A percentile compares a stretch with the other conserved stretches of the same genome.
Conservation (phyloP, 345 rosid species). For the Diplotaxis tenuifolia region DNA sequence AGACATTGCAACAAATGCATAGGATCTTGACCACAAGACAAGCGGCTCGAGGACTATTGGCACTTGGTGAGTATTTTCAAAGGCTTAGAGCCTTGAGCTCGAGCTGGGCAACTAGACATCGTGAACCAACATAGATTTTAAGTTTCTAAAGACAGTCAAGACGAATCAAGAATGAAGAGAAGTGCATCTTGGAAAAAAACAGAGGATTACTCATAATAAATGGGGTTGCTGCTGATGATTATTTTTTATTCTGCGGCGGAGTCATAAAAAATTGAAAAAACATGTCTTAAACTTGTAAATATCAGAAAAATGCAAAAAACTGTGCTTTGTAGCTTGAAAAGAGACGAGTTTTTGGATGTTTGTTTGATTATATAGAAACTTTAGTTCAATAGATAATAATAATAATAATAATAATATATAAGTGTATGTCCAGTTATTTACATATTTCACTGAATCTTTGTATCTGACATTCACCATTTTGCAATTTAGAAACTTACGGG, state of each 20-base stretch:
- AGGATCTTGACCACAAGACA: constrained; percentile 64
- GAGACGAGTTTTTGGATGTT: constrained; percentile 29
- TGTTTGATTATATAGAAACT: constrained; percentile 29
- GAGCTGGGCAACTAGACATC: constrained; percentile 60
- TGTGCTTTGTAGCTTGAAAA: constrained; percentile 11
- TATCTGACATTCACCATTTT: too few relatives aligned
- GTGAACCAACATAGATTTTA: constrained; percentile 47
- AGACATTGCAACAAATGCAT: constrained; percentile 79
- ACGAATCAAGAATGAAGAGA: constrained; percentile 3
- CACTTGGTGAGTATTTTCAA: constrained; percentile 81
- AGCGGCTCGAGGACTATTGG: constrained; percentile 76
- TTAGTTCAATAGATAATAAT: too few relatives aligned
- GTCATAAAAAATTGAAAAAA: background rate
- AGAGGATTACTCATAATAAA: constrained; percentile 5
- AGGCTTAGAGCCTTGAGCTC: constrained; percentile 69
- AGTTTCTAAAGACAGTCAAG: background rate
- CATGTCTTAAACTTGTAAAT: constrained; percentile 34
- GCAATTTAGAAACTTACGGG: background rate
- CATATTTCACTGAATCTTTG: too few relatives aligned
- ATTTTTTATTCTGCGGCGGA: constrained; percentile 31
- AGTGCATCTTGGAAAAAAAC: constrained; percentile 15
- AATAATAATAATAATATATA: background rate
- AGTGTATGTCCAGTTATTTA: background rate
- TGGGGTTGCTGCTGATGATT: constrained; percentile 34
- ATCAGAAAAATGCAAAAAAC: constrained; percentile 9